phyloP scores from a whole-genome alignment of 106 monocot genomes.

The Dendrobium nobile region DNA sequence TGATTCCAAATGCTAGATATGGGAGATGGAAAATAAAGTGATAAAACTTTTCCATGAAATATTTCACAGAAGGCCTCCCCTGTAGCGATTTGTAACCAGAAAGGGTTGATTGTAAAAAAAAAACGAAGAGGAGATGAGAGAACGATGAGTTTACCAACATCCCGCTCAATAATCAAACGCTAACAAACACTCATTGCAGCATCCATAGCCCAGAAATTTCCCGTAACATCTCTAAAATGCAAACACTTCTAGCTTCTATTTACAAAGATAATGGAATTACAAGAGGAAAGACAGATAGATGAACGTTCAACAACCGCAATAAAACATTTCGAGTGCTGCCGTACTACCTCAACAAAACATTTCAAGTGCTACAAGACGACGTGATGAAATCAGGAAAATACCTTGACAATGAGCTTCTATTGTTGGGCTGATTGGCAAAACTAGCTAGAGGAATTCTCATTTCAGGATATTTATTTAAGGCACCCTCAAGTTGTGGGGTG shows the following conservation, averaged over 20 bases:
- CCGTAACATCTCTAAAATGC: too few species aligned
- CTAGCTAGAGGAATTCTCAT: constrained; percentile 56
- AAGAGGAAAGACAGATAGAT: not conserved
- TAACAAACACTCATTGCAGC: not conserved
- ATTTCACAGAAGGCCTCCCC: too few species aligned
- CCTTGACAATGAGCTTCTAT: constrained; percentile 61
- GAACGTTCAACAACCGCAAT: not conserved
- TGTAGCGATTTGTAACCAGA: not conserved
- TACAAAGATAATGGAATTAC: not conserved
- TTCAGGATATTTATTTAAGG: constrained; percentile 58
- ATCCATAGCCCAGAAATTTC: too few species aligned
- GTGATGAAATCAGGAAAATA: constrained; percentile 17
- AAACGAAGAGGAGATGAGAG: not conserved
- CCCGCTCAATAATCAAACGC: not conserved
- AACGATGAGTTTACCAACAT: not conserved
- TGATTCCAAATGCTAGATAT: not conserved
- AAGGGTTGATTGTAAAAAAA: not conserved
- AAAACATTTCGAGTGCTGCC: not conserved
- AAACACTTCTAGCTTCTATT: not conserved
- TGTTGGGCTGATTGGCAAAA: constrained; percentile 61
- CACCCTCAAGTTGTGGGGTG: constrained; percentile 70
- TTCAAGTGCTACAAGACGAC: not conserved
- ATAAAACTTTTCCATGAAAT: not conserved
- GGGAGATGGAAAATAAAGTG: not conserved
- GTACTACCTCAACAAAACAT: not conserved